Evolutionary conservation across 257 asterid genomes (phyloP).

Genomic region (Capsicum rhomboideum): DNA sequence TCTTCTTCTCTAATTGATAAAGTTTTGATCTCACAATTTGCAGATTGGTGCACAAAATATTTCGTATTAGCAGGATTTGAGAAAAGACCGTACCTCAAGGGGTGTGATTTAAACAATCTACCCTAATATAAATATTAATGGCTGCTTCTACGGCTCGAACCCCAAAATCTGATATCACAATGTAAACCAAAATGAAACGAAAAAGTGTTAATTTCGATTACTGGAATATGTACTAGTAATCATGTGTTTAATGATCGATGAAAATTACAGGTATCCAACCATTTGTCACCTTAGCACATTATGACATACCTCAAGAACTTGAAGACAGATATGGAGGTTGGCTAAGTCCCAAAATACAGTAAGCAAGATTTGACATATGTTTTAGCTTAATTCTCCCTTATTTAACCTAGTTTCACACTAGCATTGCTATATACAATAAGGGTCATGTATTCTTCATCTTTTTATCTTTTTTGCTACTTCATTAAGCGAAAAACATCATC

Average conservation of each 20-base stretch:
- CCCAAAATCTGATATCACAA: too few relatives aligned
- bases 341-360: conserved; percentile 49
- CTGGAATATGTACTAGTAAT: background rate
- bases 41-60: background rate
- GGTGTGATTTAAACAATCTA: too few relatives aligned
- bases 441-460: too few relatives aligned
- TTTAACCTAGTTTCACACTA: too few relatives aligned
- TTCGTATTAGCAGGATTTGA: too few relatives aligned
- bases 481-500: too few relatives aligned
- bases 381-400: too few relatives aligned
- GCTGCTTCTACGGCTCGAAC: background rate
- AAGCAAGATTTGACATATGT: background rate
- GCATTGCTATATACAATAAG: too few relatives aligned
- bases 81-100: too few relatives aligned
- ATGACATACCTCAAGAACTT: conserved; percentile 68
- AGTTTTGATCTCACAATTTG: background rate
- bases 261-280: conserved; percentile 46
- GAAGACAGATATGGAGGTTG: conserved; percentile 62
- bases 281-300: conserved; percentile 46
- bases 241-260: background rate
- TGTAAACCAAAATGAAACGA: too few relatives aligned
- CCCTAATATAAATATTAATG: too few relatives aligned
- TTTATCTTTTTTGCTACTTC: too few relatives aligned
- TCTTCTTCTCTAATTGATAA: background rate
- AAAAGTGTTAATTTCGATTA: background rate